Evolutionary conservation across 2,329 filamentous ascomycete species (phyloP).

Genomic region (Dothistroma pini): DNA sequence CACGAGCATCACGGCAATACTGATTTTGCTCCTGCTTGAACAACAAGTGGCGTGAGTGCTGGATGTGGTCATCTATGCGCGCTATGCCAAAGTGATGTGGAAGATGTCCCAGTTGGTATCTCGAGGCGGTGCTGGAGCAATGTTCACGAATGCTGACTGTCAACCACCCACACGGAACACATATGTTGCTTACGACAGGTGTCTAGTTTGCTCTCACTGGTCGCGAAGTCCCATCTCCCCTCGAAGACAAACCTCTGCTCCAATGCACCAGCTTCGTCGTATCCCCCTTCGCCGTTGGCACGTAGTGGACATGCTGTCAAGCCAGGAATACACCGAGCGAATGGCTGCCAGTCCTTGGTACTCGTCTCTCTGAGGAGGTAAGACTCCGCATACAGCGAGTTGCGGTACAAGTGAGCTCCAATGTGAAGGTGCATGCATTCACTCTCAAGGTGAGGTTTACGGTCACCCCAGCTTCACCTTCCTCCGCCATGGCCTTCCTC

Average conservation of each 20-base stretch:
- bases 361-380: neutral
- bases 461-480: neutral
- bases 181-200: neutral
- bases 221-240: neutral
- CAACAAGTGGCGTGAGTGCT: too few relatives aligned
- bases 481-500: neutral
- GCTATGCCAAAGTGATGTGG: too few relatives aligned
- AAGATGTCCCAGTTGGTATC: too few relatives aligned
- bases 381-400: neutral
- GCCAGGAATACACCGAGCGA: neutral
- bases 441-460: neutral
- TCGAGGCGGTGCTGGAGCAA: neutral
- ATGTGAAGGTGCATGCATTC: neutral
- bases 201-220: neutral
- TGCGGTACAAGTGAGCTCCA: neutral
- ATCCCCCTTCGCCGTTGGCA: neutral
- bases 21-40: too few relatives aligned
- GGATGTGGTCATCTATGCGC: too few relatives aligned
- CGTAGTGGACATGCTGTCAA: neutral
- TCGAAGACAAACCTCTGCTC: neutral
- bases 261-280: neutral
- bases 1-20: too few relatives aligned
- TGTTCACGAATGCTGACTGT: neutral
- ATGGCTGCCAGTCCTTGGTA: neutral
- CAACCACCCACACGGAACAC: neutral